A percentile compares a stretch with the other conserved stretches of the same genome.
Evolutionary conservation across 1,284 basidiomycete species (phyloP).

Genomic region (Microbotryum saponariae): DNA sequence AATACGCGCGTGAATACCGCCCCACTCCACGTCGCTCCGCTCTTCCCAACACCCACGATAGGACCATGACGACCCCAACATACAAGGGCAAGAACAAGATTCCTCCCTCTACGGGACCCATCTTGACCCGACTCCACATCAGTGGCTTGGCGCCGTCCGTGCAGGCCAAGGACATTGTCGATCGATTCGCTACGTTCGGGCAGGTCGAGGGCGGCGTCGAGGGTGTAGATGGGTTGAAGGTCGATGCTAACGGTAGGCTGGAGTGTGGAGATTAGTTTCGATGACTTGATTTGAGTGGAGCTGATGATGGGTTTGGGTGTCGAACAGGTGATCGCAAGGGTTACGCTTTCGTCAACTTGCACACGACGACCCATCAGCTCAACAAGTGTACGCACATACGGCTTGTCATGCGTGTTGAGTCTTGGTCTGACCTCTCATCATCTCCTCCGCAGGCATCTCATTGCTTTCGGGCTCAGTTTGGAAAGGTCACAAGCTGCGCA

Average conservation of each 20-base stretch:
- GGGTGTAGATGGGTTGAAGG: constrained; percentile 19
- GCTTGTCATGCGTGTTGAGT: too few species aligned
- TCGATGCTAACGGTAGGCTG: constrained; percentile 11
- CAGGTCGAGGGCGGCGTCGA: constrained; percentile 8
- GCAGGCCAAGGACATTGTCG: constrained; percentile 19
- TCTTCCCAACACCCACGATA: neutral
- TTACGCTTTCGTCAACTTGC: constrained; percentile 29
- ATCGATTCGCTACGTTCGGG: constrained; percentile 28
- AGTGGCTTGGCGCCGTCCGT: constrained; percentile 22
- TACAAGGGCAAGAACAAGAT: neutral
- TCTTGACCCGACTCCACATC: constrained; percentile 22
- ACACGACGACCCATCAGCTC: constrained; percentile 23
- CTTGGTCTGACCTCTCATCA: neutral
- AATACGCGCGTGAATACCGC: too few species aligned
- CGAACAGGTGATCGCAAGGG: constrained; percentile 13
- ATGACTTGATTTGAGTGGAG: neutral
- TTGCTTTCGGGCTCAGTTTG: constrained; percentile 30
- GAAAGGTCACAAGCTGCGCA: constrained; percentile 32
- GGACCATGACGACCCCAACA: neutral
- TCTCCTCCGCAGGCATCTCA: constrained; percentile 18
- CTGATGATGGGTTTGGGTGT: neutral
- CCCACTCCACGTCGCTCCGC: too few species aligned
- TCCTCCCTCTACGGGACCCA: constrained; percentile 7
- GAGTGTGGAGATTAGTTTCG: neutral
- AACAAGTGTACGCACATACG: constrained; percentile 12